phyloP scores from a whole-genome alignment of 1,284 basidiomycete species.

The Cutaneotrichosporon cavernicola region DNA sequence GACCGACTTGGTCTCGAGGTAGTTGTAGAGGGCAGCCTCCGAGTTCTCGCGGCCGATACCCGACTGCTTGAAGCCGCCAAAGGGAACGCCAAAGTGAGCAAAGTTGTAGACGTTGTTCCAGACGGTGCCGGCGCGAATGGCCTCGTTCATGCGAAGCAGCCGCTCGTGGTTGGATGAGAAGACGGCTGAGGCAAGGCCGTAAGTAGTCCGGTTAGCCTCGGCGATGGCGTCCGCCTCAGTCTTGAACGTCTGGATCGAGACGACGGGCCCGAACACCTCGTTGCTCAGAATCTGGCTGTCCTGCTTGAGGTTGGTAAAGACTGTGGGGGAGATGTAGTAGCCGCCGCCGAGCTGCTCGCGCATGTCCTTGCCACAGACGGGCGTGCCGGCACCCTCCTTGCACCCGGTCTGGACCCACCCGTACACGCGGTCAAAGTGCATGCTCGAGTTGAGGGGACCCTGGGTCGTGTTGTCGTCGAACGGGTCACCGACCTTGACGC shows the following conservation, averaged over 20 bases:
- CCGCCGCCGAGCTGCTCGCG: conserved; percentile 23
- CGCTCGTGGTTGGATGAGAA: conserved; percentile 83
- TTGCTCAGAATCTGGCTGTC: conserved; percentile 45
- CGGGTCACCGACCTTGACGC: conserved; percentile 67
- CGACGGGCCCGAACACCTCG: conserved; percentile 57
- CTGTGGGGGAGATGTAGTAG: conserved; percentile 44
- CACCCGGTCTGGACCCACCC: conserved; percentile 84
- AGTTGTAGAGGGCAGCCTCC: conserved; percentile 21
- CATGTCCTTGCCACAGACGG: conserved; percentile 66
- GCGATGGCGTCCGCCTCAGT: conserved; percentile 58
- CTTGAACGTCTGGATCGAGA: conserved; percentile 53
- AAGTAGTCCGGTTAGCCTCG: conserved; percentile 77
- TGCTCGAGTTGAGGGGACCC: conserved; percentile 78
- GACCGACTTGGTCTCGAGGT: conserved; percentile 24
- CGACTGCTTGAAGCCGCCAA: conserved; percentile 31
- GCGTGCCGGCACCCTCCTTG: conserved; percentile 75
- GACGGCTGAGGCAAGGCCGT: conserved; percentile 82
- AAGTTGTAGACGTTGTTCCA: conserved; percentile 25
- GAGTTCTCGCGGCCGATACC: conserved; percentile 28
- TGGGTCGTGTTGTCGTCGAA: conserved; percentile 70
- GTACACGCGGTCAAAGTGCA: conserved; percentile 85
- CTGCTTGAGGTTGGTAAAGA: conserved; percentile 45
- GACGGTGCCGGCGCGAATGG: conserved; percentile 76
- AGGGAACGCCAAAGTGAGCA: conserved; percentile 16
- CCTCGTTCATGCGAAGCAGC: conserved; percentile 76